phyloP scores from a whole-genome alignment of 768 basidiomycete genomes.

The Candolleomyces eurysporus region DNA sequence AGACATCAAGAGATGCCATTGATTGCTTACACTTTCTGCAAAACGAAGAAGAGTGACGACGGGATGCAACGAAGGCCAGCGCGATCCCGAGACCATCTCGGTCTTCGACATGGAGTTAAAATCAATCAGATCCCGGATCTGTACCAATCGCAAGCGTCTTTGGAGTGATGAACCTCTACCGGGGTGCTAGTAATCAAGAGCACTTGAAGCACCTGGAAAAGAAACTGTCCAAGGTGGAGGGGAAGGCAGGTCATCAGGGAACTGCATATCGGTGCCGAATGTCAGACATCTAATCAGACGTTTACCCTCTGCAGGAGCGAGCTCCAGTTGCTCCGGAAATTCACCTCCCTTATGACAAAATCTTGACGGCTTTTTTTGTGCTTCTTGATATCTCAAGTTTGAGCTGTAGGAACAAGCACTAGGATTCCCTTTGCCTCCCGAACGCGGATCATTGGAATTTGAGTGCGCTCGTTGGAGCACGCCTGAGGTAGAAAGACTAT shows the following conservation, averaged over 20 bases:
- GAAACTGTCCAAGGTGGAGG: slow-evolving; percentile 24
- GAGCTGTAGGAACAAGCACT: too few relatives aligned
- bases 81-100: slow-evolving; percentile 11
- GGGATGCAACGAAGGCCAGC: slow-evolving; percentile 6
- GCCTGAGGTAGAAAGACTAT: too few relatives aligned
- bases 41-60: slow-evolving; percentile 6
- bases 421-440: too few relatives aligned
- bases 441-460: too few relatives aligned
- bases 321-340: slow-evolving; percentile 24
- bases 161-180: slow-evolving; percentile 20
- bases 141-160: slow-evolving; percentile 15
- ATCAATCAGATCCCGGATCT: slow-evolving; percentile 12
- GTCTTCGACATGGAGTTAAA: slow-evolving; percentile 15
- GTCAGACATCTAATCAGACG: neutral
- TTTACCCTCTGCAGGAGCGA: slow-evolving; percentile 15
- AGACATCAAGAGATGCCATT: neutral
- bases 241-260: slow-evolving; percentile 12
- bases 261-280: slow-evolving; percentile 5
- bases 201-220: slow-evolving; percentile 24
- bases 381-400: too few relatives aligned
- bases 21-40: neutral
- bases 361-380: too few relatives aligned
- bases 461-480: too few relatives aligned
- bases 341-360: slow-evolving; percentile 30
- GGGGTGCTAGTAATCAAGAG: slow-evolving; percentile 16